These are phyloP conservation scores for Potentilla sterilis DNA, from an alignment of 306 rosid species.

Conservation along the genomic window DNA sequence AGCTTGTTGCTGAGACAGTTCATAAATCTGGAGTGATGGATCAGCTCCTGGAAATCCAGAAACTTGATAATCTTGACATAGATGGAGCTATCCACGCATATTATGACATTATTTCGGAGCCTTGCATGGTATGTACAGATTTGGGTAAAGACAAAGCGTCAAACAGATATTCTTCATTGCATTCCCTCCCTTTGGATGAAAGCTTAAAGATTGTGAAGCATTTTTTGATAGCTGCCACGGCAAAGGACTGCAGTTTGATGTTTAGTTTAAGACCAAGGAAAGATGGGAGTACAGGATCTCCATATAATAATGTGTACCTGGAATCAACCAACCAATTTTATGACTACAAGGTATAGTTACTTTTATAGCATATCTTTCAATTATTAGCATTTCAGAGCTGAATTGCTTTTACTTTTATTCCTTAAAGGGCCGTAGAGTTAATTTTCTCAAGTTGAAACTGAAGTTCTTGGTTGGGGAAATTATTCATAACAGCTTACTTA, in stretches of 20 bases:
- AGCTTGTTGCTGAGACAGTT: slow-evolving; percentile 68
- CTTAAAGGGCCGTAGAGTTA: not conserved
- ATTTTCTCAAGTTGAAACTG: not conserved
- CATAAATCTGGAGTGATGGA: slow-evolving; percentile 61
- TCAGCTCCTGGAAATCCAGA: slow-evolving; percentile 75
- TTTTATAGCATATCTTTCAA: slow-evolving; percentile 4
- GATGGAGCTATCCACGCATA: slow-evolving; percentile 94
- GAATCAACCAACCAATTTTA: slow-evolving; percentile 65
- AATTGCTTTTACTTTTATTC: not conserved
- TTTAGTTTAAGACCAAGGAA: slow-evolving; percentile 66
- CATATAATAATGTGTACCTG: slow-evolving; percentile 42
- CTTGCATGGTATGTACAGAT: slow-evolving; percentile 64
- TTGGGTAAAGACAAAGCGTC: slow-evolving; percentile 44
- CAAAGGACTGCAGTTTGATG: slow-evolving; percentile 93
- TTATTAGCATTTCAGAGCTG: not conserved
- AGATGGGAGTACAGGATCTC: slow-evolving; percentile 45
- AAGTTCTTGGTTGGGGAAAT: slow-evolving; percentile 10
- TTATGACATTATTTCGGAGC: slow-evolving; percentile 65
- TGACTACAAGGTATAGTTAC: slow-evolving; percentile 69
- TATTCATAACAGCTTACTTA: slow-evolving; percentile 27
- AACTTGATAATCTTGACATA: slow-evolving; percentile 78
- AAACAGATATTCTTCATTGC: slow-evolving; percentile 54
- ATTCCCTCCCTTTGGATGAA: slow-evolving; percentile 72
- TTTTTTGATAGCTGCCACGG: slow-evolving; percentile 79
- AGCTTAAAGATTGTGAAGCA: slow-evolving; percentile 72